These are phyloP conservation scores for Coemansia sp. DNA, from an alignment of 192 early-diverging fungal genomes.

Conservation along the genomic window DNA sequence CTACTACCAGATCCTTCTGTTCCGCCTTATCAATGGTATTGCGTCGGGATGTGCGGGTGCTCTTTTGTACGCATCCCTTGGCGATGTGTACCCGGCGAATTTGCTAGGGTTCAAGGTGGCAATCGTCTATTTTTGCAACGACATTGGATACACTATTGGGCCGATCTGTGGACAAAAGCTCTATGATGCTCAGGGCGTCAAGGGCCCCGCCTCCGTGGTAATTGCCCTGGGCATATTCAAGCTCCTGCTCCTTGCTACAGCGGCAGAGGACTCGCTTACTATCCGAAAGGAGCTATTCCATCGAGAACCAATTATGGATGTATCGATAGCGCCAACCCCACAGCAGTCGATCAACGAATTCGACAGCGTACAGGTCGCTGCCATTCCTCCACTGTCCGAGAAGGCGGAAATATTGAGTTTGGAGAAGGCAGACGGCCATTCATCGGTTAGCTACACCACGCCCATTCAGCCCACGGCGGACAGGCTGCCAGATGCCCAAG, in stretches of 20 bases:
- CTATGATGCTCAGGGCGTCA: conserved; percentile 12
- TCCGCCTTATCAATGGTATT: conserved; percentile 27
- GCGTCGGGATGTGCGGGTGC: conserved; percentile 26
- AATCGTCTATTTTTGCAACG: conserved; percentile 30
- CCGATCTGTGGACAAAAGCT: conserved; percentile 27
- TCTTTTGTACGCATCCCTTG: conserved; percentile 29
- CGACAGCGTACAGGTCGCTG: too few relatives aligned
- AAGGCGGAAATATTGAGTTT: too few relatives aligned
- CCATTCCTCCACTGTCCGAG: too few relatives aligned
- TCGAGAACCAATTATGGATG: too few relatives aligned
- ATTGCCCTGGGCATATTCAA: conserved; percentile 24
- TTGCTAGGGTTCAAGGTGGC: conserved; percentile 35
- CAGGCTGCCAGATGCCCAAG: background rate
- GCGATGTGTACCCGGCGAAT: conserved; percentile 31
- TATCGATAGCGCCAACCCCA: background rate
- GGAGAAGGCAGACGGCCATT: too few relatives aligned
- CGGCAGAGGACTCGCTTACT: conserved; percentile 21
- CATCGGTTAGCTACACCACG: background rate
- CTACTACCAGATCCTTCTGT: conserved; percentile 30
- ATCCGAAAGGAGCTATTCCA: background rate
- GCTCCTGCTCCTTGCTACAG: conserved; percentile 3
- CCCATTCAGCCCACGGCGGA: background rate
- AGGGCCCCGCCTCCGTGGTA: conserved; percentile 15
- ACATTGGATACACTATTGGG: conserved; percentile 34
- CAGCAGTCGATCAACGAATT: too few relatives aligned